phyloP scores from a whole-genome alignment of 1,139 yeast genomes.

The Taiozyma sp. region DNA sequence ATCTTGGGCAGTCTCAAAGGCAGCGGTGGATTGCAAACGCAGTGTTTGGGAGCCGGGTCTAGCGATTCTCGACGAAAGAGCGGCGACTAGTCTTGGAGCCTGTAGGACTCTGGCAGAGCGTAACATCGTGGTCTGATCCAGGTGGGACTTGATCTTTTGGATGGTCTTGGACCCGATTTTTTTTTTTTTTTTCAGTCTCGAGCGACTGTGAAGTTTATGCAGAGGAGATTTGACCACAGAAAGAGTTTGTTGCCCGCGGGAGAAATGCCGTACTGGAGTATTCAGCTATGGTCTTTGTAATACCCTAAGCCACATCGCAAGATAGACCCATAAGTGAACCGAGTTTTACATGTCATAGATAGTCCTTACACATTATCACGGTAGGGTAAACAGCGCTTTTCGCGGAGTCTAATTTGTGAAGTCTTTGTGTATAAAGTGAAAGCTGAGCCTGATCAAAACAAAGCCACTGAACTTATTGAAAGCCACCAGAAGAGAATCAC shows the following conservation, averaged over 20 bases:
- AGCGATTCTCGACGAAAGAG: not conserved
- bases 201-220: not conserved
- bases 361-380: not conserved
- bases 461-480: not conserved
- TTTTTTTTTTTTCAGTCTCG: not conserved
- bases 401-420: not conserved
- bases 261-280: not conserved
- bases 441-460: not conserved
- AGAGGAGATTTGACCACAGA: not conserved
- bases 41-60: not conserved
- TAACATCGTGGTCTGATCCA: not conserved
- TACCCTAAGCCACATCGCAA: not conserved
- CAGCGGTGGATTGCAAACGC: not conserved
- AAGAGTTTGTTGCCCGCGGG: not conserved
- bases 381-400: not conserved
- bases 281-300: not conserved
- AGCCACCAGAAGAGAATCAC: not conserved
- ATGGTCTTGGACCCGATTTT: not conserved
- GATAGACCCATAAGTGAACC: not conserved
- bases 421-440: not conserved
- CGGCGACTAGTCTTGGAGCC: not conserved
- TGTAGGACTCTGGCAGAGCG: not conserved
- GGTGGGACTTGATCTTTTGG: not conserved
- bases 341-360: not conserved
- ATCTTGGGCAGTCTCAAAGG: not conserved